Evolutionary conservation across 192 early-diverging fungal species (phyloP).

Genomic region (Rhizophagus sp.): DNA sequence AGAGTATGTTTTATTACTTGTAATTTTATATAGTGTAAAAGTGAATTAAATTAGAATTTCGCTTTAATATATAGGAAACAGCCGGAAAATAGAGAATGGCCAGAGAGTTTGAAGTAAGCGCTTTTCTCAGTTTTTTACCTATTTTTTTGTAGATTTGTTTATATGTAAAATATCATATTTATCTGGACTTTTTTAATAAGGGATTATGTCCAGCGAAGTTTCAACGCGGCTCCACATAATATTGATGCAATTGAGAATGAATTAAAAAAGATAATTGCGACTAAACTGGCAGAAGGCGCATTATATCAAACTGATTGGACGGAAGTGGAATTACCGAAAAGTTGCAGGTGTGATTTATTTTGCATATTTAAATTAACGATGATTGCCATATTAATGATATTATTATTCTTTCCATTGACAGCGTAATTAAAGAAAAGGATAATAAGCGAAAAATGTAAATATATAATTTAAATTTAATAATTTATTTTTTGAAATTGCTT

Average conservation of each 20-base stretch:
- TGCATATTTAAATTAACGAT: not conserved
- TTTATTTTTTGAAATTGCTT: not conserved
- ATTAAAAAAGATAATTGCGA: slow-evolving; percentile 56
- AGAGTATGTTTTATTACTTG: not conserved
- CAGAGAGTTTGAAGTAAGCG: slow-evolving; percentile 26
- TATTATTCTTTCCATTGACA: not conserved
- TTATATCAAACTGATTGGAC: slow-evolving; percentile 70
- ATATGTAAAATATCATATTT: not conserved
- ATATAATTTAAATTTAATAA: not conserved
- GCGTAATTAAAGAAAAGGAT: not conserved
- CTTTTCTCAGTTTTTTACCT: not conserved
- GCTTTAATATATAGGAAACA: not conserved
- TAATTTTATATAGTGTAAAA: not conserved
- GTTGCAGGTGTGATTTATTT: slow-evolving; percentile 16
- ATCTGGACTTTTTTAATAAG: slow-evolving; percentile 31
- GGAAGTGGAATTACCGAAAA: slow-evolving; percentile 66
- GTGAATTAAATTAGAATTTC: not conserved
- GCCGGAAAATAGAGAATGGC: slow-evolving; percentile 21
- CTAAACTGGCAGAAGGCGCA: slow-evolving; percentile 41
- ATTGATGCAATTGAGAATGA: slow-evolving; percentile 51
- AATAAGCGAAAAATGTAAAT: slow-evolving; percentile 9
- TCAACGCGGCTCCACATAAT: slow-evolving; percentile 39
- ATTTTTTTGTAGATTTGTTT: not conserved
- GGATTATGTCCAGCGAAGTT: slow-evolving; percentile 43
- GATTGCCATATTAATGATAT: not conserved